Evolutionary conservation across 176 grass and related monocot species (phyloP).

Genomic region (Bothriochloa decipiens): DNA sequence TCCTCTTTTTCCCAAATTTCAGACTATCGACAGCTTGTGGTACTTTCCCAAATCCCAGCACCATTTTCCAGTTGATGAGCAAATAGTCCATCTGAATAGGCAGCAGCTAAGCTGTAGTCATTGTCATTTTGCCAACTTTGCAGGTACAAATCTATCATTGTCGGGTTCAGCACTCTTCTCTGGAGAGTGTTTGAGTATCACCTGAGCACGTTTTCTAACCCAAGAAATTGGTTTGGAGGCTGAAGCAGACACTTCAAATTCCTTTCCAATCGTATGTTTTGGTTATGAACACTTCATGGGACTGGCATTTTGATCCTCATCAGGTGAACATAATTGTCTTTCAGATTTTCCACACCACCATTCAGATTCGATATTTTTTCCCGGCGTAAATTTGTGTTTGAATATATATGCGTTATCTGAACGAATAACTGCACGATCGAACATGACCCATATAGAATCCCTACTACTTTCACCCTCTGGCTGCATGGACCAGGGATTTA

Average conservation of each 20-base stretch:
- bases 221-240: constrained; percentile 53
- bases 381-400: too few species aligned
- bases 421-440: too few species aligned
- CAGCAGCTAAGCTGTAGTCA: background rate
- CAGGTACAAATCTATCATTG: constrained; percentile 32
- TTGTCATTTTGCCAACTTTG: constrained; percentile 30
- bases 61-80: constrained; percentile 16
- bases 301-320: constrained; percentile 46
- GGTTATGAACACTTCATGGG: background rate
- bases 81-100: constrained; percentile 8
- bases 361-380: too few species aligned
- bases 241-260: constrained; percentile 46
- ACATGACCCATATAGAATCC: too few species aligned
- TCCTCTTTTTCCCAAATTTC: constrained; percentile 49
- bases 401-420: too few species aligned
- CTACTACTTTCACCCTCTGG: too few species aligned
- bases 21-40: background rate
- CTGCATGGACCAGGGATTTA: too few species aligned
- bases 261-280: constrained; percentile 48
- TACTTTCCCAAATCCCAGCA: constrained; percentile 3
- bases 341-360: constrained; percentile 30
- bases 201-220: constrained; percentile 70
- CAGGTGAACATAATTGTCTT: constrained; percentile 13
- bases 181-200: constrained; percentile 72
- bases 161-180: constrained; percentile 56